A percentile compares a stretch with the other conserved stretches of the same genome.
phyloP scores from a whole-genome alignment of 1,139 yeast genomes.

The Magnusiomyces starmeri region DNA sequence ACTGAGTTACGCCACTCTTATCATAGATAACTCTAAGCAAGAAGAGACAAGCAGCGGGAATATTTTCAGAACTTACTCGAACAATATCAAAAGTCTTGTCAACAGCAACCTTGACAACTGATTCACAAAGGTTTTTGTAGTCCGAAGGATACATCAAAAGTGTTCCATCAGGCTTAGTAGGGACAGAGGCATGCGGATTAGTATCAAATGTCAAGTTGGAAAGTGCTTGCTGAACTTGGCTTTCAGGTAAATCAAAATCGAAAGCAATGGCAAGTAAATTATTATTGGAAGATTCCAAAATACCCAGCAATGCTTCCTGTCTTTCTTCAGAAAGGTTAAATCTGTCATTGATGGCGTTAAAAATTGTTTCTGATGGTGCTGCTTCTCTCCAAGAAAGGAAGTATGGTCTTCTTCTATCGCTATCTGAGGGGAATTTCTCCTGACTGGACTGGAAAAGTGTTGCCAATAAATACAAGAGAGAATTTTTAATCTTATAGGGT shows the following conservation, averaged over 20 bases:
- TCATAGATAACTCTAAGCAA: conserved; percentile 32
- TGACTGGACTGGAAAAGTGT: conserved; percentile 21
- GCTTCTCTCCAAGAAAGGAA: conserved; percentile 39
- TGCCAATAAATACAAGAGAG: conserved; percentile 22
- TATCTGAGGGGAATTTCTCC: conserved; percentile 18
- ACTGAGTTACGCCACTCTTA: neutral
- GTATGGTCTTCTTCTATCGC: conserved; percentile 17
- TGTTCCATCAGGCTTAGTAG: neutral
- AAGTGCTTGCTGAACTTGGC: conserved; percentile 1
- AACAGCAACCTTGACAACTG: conserved; percentile 34
- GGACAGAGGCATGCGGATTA: neutral
- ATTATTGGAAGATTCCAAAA: conserved; percentile 12
- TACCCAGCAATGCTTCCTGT: conserved; percentile 23
- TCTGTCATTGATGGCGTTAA: conserved; percentile 40
- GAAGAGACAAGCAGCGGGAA: conserved; percentile 45
- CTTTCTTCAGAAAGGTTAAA: conserved; percentile 43
- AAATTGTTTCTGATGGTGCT: conserved; percentile 46
- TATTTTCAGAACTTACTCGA: conserved; percentile 45
- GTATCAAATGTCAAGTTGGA: conserved; percentile 1
- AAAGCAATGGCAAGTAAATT: neutral
- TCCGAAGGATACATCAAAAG: conserved; percentile 27
- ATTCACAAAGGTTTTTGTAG: conserved; percentile 37
- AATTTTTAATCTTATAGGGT: conserved; percentile 21
- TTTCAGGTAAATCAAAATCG: conserved; percentile 2
- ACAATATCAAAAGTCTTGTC: conserved; percentile 46